Evolutionary conservation across 2,329 filamentous ascomycete genomes (phyloP), one percentile per base, ranked within the genome.

Genomic region (Rhinocladiella mackenziei): DNA sequence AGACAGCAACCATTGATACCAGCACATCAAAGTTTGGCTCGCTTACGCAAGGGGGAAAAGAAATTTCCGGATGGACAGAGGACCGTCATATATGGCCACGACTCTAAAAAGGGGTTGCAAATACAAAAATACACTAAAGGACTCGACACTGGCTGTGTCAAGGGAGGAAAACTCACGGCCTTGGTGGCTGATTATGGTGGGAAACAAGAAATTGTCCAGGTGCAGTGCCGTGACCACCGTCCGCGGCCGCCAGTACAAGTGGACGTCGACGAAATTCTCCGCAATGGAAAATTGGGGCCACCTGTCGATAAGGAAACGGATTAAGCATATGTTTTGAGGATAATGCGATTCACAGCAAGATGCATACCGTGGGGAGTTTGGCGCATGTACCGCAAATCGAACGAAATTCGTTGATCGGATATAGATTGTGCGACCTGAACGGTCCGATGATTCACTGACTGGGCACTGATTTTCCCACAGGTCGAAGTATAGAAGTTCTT

Each of bases 71-170:
- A 37, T 29, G 32, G 32, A n/a, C 55, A 43, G 10, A 77, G 72
- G 29, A 87, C 85, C 1, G 83, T 94, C 29, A 75, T 94, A 45
- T 96, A 94, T 64, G 89, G 89, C 4, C 91, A 97, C 62, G 87
- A 96, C 62, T 78, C 87, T 15, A 81, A 82, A 58, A 68, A 69
- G 2, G 89, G 88, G 0, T 74, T 94, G 18, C 75, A 77, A 58
- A 65, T 84, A 13, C 65, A 78, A 37, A 72, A 76, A 36, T 94
- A 86, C 64, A 86, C 83, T 3, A 86, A 89, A 59, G 92, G 92
- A 0, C 71, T 97, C 34, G 92, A 97, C 64, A 86, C 84, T 0
- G 83, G 81, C 0, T 97, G 92, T 62, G 80, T 87, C 2, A 78
- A 77, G 51, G 89, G 89, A 8, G 81, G 81, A 1, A 73, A 79